phyloP scores from a whole-genome alignment of 768 basidiomycete species.

The Mycena belliarum region DNA sequence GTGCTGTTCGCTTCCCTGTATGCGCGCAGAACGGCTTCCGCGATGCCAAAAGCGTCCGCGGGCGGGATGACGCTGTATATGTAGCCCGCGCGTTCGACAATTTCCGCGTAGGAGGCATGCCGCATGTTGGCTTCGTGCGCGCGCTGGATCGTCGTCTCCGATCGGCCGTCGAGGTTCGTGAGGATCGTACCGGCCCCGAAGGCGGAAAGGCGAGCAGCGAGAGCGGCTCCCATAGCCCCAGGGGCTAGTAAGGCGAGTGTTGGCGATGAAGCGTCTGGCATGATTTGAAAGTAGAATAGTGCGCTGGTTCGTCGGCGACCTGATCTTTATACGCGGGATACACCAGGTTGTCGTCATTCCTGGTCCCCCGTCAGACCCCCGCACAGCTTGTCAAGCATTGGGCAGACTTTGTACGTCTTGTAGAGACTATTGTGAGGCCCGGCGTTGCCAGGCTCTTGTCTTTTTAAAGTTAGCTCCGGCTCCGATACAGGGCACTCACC shows the following conservation, averaged over 20 bases:
- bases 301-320: too few species aligned
- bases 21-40: conserved; percentile 29
- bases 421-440: too few species aligned
- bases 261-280: too few species aligned
- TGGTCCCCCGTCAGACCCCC: too few species aligned
- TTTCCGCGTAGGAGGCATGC: conserved; percentile 38
- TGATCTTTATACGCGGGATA: too few species aligned
- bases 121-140: conserved; percentile 44
- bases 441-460: too few species aligned
- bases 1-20: not conserved
- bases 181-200: conserved; percentile 3
- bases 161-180: conserved; percentile 34
- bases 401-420: too few species aligned
- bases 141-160: conserved; percentile 37
- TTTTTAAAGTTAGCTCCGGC: too few species aligned
- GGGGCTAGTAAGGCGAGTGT: conserved; percentile 3
- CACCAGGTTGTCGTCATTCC: too few species aligned
- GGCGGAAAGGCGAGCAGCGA: conserved; percentile 1
- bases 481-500: too few species aligned
- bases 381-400: too few species aligned
- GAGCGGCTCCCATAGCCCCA: conserved; percentile 6
- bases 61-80: conserved; percentile 52
- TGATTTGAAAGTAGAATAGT: too few species aligned
- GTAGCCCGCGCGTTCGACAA: conserved; percentile 35
- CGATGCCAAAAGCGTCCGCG: conserved; percentile 36